Percentiles rank a stretch among this genome's conserved stretches.
Evolutionary conservation across 129 eudicot species (phyloP).

Genomic region (Ambrosia artemisiifolia): DNA sequence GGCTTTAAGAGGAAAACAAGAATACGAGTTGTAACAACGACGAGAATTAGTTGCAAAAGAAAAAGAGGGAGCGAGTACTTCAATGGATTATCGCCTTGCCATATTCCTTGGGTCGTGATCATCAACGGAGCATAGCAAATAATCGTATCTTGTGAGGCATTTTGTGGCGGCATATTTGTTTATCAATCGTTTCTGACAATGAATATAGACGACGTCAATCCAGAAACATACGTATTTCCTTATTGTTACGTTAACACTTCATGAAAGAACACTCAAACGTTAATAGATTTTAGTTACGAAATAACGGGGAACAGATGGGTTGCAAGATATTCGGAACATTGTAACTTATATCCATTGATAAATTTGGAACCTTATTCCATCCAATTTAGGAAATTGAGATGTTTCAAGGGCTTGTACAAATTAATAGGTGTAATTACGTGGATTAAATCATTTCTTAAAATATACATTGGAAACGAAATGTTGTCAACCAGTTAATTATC

Average conservation of each 20-base stretch:
- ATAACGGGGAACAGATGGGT: constrained; percentile 6
- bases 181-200: background rate
- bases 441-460: background rate
- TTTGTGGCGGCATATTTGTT: constrained; percentile 23
- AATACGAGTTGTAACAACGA: constrained; percentile 58
- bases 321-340: constrained; percentile 11
- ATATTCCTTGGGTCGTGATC: constrained; percentile 86
- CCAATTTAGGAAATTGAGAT: background rate
- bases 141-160: constrained; percentile 30
- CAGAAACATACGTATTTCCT: too few species aligned
- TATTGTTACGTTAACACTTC: background rate
- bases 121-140: constrained; percentile 86
- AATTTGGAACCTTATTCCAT: background rate
- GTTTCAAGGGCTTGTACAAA: background rate
- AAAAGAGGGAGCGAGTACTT: constrained; percentile 80
- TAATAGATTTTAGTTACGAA: background rate
- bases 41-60: constrained; percentile 63
- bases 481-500: too few species aligned
- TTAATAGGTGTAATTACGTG: background rate
- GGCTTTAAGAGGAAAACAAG: constrained; percentile 77
- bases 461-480: too few species aligned
- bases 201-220: background rate
- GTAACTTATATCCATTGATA: constrained; percentile 6
- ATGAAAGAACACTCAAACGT: background rate
- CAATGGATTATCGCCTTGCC: constrained; percentile 93